Percentiles rank a stretch among this genome's conserved stretches.
These are phyloP conservation scores for Anthracocystis walkeri DNA, from an alignment of 1,284 basidiomycete species.

Conservation along the genomic window DNA sequence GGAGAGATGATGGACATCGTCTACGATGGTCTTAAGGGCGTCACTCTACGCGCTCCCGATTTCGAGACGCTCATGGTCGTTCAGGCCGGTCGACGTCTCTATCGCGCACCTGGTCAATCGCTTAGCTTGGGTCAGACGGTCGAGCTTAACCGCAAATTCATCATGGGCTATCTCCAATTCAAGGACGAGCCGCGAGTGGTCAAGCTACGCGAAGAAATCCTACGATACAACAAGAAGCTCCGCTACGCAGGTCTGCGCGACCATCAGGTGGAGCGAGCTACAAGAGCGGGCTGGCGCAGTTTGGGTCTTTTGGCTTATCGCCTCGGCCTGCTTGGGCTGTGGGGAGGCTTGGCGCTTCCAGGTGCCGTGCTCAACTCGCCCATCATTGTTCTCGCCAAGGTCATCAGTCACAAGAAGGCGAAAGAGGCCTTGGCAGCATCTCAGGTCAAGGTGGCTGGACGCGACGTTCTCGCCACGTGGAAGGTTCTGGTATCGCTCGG, in stretches of 20 bases:
- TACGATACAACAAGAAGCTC: conserved; percentile 91
- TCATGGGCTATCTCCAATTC: conserved; percentile 91
- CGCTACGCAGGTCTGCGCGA: conserved; percentile 95
- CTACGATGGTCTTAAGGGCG: conserved; percentile 95
- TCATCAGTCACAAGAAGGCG: conserved; percentile 89
- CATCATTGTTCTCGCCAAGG: conserved; percentile 91
- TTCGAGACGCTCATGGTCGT: conserved; percentile 98
- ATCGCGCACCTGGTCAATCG: conserved; percentile 94
- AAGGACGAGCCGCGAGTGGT: conserved; percentile 92
- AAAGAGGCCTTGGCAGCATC: conserved; percentile 98
- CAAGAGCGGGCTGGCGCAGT: conserved; percentile 80
- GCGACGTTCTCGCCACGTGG: conserved; percentile 97
- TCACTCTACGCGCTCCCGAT: conserved; percentile 94
- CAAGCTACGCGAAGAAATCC: conserved; percentile 83
- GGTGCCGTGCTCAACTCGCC: conserved; percentile 95
- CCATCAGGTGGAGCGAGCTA: conserved; percentile 88
- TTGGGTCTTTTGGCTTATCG: conserved; percentile 88
- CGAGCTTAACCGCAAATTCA: conserved; percentile 92
- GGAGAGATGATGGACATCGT: conserved; percentile 89
- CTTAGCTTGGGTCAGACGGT: conserved; percentile 95
- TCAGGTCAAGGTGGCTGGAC: conserved; percentile 91
- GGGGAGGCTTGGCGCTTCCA: conserved; percentile 89
- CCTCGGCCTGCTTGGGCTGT: conserved; percentile 81
- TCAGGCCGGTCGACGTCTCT: conserved; percentile 93
- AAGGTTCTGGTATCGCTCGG: conserved; percentile 96